Conservation (phyloP, 345 rosid species). For the Hibiscus syriacus region DNA sequence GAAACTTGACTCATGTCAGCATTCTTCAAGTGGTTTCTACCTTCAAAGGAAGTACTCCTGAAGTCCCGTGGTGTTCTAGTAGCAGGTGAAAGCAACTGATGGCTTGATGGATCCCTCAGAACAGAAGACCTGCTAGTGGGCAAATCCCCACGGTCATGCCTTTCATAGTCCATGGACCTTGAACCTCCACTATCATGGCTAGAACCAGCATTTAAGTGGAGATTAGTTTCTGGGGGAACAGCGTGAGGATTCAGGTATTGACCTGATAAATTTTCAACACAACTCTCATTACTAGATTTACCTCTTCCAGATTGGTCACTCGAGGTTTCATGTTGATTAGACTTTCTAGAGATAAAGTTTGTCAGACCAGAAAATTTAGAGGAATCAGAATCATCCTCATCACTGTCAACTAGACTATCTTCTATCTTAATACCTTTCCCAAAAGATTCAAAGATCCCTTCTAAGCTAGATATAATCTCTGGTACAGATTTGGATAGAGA, state of each 20-base stretch:
- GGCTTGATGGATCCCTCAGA: slow-evolving; percentile 48
- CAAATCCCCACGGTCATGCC: slow-evolving; percentile 55
- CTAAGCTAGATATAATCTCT: slow-evolving; percentile 44
- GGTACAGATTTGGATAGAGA: slow-evolving; percentile 42
- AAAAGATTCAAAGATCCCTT: slow-evolving; percentile 42
- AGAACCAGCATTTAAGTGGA: slow-evolving; percentile 42
- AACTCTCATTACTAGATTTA: slow-evolving; percentile 20
- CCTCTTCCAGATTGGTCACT: slow-evolving; percentile 26
- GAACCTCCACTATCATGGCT: slow-evolving; percentile 54
- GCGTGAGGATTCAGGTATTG: slow-evolving; percentile 30
- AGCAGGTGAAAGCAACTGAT: slow-evolving; percentile 60
- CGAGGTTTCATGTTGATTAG: slow-evolving; percentile 27
- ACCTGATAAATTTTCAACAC: slow-evolving; percentile 24
- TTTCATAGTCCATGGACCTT: slow-evolving; percentile 62
- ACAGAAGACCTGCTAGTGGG: slow-evolving; percentile 52
- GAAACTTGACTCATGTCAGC: slow-evolving; percentile 28
- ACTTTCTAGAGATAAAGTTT: slow-evolving; percentile 19
- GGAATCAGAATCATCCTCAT: slow-evolving; percentile 45
- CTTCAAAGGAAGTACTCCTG: slow-evolving; percentile 63
- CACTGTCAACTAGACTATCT: slow-evolving; percentile 42
- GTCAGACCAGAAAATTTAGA: slow-evolving; percentile 24
- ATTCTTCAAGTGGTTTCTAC: slow-evolving; percentile 39
- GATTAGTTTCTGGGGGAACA: slow-evolving; percentile 30
- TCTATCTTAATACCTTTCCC: slow-evolving; percentile 39
- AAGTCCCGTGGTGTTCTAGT: slow-evolving; percentile 41